Base-by-base conservation (phyloP, 2,329 filamentous ascomycete species). In the Aplosporella prunicola region DNA sequence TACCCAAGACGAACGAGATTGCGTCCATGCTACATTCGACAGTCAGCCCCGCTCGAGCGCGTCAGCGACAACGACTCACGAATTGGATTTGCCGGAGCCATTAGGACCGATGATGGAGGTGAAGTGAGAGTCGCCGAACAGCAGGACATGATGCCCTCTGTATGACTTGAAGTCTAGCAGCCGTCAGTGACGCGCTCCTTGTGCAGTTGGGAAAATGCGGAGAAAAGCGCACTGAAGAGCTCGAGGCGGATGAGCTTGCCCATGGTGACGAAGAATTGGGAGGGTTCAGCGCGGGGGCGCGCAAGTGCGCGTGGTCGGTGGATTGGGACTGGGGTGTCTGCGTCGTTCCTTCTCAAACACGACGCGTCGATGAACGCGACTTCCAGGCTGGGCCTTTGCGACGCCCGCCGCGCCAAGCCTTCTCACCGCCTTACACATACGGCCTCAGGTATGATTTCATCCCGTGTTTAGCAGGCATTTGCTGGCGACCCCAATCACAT, bases 61-160 rank as follows among this genome's bases (percentile, higher is more conserved):
- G 16, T 14, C 30, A 27, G 30, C 11, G 25, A 46, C 30, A 46
- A 39, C 29, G n/a, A 69, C 79, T 58, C 64, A 89, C 84, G 88
- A 94, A 61, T 98, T 98, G 14, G 91, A 98, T 64, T 98, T 98
- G 47, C 91, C 91, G 23, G 91, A 96, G 69, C 91, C 91, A 88
- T 98, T 98, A 58, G 91, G 91, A 5, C 93, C 91, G 56, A 98
- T 96, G 56, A 98, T 95, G 27, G 91, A 98, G 33, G 91, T 98
- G 63, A 98, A 98, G 64, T 95, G 96, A 2, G 88, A 93, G 67
- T 98, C 89, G 55, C 89, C 89, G 53, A 98, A 95, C 36, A 95
- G 76, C 29, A 98, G 77, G 43, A 77, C 80, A 67, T 98, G 91
- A 53, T 95, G 88, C 41, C 88, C 91, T 63, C 94, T 94, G 70